Evolutionary conservation across 345 rosid species (phyloP).

Genomic region (Orychophragmus violaceus): DNA sequence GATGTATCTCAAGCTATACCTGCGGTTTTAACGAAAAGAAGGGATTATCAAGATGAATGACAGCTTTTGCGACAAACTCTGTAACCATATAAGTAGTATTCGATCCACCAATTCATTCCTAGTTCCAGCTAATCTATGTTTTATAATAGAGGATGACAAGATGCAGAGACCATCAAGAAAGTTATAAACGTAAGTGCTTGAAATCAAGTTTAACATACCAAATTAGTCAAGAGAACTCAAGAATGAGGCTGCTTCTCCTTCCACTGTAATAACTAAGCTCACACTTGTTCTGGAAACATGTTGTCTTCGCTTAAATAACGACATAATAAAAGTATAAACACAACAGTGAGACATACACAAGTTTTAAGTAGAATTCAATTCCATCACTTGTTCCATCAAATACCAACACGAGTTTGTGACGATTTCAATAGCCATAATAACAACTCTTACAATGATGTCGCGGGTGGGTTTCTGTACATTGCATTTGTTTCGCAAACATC

Average conservation of each 20-base stretch:
- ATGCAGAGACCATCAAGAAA: background rate
- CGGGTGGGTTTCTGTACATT: constrained; percentile 8
- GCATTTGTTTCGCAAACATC: constrained; percentile 23
- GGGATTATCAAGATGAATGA: background rate
- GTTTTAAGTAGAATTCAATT: constrained; percentile 17
- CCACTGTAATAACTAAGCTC: constrained; percentile 40
- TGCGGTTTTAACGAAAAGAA: too few species aligned
- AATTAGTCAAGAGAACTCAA: constrained; percentile 82
- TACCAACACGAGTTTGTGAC: background rate
- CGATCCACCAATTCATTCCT: too few species aligned
- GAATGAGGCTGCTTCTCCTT: constrained; percentile 44
- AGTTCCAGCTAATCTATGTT: background rate
- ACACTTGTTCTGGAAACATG: constrained; percentile 76
- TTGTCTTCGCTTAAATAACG: constrained; percentile 80
- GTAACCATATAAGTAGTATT: background rate
- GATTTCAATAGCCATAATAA: background rate
- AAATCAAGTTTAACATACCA: constrained; percentile 63
- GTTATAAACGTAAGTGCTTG: too few species aligned
- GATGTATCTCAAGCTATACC: constrained; percentile 97
- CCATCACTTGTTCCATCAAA: constrained; percentile 50
- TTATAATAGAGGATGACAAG: background rate
- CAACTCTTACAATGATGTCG: constrained; percentile 19
- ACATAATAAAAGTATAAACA: constrained; percentile 26
- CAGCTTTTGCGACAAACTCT: background rate
- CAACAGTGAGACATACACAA: constrained; percentile 30